Conservation (phyloP, 2,329 filamentous ascomycete species). For the Sporothrix mexicana region DNA sequence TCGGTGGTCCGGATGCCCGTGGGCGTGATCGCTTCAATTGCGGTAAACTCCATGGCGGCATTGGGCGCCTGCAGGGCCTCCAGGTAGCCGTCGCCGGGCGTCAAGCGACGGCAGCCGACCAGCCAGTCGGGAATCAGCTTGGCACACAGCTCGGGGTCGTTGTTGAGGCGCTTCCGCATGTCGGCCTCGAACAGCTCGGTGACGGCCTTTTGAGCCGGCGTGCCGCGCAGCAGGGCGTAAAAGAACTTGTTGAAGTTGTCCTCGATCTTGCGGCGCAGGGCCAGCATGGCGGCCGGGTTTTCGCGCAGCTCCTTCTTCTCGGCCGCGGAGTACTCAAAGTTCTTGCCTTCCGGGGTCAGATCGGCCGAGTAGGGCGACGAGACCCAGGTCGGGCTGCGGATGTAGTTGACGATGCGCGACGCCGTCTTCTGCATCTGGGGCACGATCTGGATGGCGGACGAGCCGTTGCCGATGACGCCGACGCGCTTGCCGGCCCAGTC, state of each 20-base stretch:
- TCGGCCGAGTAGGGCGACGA: slow-evolving; percentile 21
- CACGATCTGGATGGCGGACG: slow-evolving; percentile 44
- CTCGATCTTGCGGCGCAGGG: slow-evolving; percentile 11
- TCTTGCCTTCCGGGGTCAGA: slow-evolving; percentile 19
- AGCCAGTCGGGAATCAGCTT: slow-evolving; percentile 53
- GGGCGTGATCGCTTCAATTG: slow-evolving; percentile 46
- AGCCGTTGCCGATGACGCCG: slow-evolving; percentile 45
- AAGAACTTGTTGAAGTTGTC: slow-evolving; percentile 27
- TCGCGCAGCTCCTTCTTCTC: slow-evolving; percentile 14
- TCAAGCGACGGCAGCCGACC: slow-evolving; percentile 51
- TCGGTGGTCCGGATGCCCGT: slow-evolving; percentile 43
- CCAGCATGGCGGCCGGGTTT: slow-evolving; percentile 5
- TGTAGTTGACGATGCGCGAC: slow-evolving; percentile 8
- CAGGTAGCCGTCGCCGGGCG: slow-evolving; percentile 51
- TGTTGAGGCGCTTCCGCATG: slow-evolving; percentile 21
- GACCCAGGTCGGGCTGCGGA: slow-evolving; percentile 20
- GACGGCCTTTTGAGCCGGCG: slow-evolving; percentile 5
- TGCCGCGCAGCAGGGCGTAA: slow-evolving; percentile 22
- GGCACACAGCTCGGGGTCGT: slow-evolving; percentile 51
- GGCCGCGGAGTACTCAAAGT: slow-evolving; percentile 9
- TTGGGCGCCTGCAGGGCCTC: slow-evolving; percentile 52
- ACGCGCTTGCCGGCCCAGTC: slow-evolving; percentile 41
- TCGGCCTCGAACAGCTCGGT: slow-evolving; percentile 6
- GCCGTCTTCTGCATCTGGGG: slow-evolving; percentile 37
- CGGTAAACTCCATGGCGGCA: slow-evolving; percentile 49